A percentile compares a stretch with the other conserved stretches of the same genome.
phyloP scores from a whole-genome alignment of 202 grass and related monocot species.

The Hordeum pubiflorum region DNA sequence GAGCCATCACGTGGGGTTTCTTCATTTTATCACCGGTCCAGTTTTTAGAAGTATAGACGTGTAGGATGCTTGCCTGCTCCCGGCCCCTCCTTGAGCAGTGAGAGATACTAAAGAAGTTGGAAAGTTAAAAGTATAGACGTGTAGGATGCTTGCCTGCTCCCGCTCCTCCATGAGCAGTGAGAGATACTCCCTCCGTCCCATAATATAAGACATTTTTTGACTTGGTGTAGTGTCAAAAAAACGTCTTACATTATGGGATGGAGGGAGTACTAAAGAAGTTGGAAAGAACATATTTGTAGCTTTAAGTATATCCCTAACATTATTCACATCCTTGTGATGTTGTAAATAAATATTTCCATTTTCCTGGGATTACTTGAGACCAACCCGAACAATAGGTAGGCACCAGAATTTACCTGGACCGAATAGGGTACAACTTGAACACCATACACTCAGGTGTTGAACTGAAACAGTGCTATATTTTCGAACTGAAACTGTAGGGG shows the following conservation, averaged over 20 bases:
- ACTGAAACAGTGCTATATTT: too few relatives aligned
- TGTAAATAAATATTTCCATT: neutral
- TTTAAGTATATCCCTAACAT: neutral
- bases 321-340: neutral
- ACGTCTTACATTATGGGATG: too few relatives aligned
- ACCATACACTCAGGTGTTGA: too few relatives aligned
- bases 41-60: neutral
- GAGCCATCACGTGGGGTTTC: neutral
- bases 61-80: neutral
- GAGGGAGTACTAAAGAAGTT: too few relatives aligned
- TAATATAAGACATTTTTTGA: too few relatives aligned
- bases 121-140: neutral
- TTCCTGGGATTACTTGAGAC: neutral
- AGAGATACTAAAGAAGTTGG: neutral
- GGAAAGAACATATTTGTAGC: neutral
- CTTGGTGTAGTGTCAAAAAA: too few relatives aligned
- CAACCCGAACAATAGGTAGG: neutral
- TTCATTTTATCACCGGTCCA: neutral
- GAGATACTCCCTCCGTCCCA: neutral
- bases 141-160: neutral
- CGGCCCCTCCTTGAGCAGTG: neutral
- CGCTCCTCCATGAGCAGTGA: neutral
- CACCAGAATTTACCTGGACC: neutral
- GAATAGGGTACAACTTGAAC: neutral
- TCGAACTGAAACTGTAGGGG: too few relatives aligned